Percentiles rank a stretch among this genome's conserved stretches.
Evolutionary conservation across 331 rosid species (phyloP).

Genomic region (Erythrophleum ivorense): DNA sequence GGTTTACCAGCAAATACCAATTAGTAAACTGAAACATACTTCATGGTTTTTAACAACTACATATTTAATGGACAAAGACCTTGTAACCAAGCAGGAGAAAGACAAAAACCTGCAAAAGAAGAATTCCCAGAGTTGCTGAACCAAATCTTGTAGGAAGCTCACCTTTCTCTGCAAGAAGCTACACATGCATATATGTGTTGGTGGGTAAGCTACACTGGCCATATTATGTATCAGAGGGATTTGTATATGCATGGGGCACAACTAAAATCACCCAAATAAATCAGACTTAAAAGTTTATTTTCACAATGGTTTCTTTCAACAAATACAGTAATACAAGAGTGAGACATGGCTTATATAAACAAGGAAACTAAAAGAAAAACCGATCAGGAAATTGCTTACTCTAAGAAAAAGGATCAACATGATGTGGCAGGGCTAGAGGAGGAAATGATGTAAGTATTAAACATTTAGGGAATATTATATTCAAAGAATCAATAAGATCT

Average conservation of each 20-base stretch:
- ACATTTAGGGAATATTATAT: not conserved
- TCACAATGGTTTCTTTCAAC: slow-evolving; percentile 5
- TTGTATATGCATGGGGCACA: too few species aligned
- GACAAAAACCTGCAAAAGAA: slow-evolving; percentile 82
- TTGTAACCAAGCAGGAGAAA: slow-evolving; percentile 35
- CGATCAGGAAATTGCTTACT: not conserved
- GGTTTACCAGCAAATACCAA: slow-evolving; percentile 25
- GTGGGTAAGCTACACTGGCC: slow-evolving; percentile 40
- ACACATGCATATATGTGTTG: slow-evolving; percentile 18
- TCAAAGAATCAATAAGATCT: not conserved
- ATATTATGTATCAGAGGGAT: slow-evolving; percentile 3
- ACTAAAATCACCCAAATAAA: not conserved
- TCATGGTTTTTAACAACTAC: slow-evolving; percentile 8
- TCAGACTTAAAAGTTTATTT: slow-evolving; percentile 5
- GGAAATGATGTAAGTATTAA: not conserved
- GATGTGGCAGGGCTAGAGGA: slow-evolving; percentile 19
- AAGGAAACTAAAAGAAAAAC: slow-evolving; percentile 11
- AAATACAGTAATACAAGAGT: not conserved
- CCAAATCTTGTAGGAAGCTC: slow-evolving; percentile 98
- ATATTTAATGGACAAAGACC: slow-evolving; percentile 30
- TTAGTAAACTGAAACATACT: slow-evolving; percentile 24
- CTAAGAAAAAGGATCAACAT: not conserved
- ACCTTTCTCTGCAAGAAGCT: slow-evolving; percentile 99
- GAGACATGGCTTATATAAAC: not conserved
- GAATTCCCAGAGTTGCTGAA: slow-evolving; percentile 95